Conservation (phyloP, 495 filamentous ascomycete genomes). For the Talaromyces nanjingensis region DNA sequence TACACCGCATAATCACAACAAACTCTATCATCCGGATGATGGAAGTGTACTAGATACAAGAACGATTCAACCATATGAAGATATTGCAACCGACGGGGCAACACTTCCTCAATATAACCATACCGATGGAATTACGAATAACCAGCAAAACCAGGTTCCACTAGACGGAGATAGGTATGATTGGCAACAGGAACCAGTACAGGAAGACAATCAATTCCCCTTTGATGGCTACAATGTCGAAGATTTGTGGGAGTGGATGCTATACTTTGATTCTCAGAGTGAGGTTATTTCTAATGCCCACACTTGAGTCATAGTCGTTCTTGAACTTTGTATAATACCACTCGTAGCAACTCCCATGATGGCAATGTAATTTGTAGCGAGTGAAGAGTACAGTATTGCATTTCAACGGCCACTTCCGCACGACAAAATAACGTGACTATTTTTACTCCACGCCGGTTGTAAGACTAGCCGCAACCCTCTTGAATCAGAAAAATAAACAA, state of each 20-base stretch:
- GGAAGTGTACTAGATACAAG: neutral
- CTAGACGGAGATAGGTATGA: neutral
- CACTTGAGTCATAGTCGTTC: neutral
- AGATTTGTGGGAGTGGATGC: conserved; percentile 7
- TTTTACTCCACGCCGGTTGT: neutral
- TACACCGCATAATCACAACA: neutral
- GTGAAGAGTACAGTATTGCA: too few relatives aligned
- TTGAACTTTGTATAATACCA: neutral
- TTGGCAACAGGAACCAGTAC: neutral
- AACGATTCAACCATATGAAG: neutral
- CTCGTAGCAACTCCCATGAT: too few relatives aligned
- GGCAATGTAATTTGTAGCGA: too few relatives aligned
- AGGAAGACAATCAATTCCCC: neutral
- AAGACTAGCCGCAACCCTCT: too few relatives aligned
- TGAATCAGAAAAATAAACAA: too few relatives aligned
- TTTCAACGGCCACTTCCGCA: too few relatives aligned
- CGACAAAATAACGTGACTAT: too few relatives aligned
- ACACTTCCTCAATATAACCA: neutral
- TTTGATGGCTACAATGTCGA: conserved; percentile 8
- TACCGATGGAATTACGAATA: neutral
- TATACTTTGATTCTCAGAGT: conserved; percentile 1
- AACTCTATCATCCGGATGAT: neutral
- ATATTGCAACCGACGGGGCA: neutral
- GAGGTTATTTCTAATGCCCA: neutral
- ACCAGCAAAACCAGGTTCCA: neutral